Percentiles rank a stretch among this genome's conserved stretches.
Evolutionary conservation across 2,329 filamentous ascomycete species (phyloP).

Genomic region (Fusarium tricinctum): DNA sequence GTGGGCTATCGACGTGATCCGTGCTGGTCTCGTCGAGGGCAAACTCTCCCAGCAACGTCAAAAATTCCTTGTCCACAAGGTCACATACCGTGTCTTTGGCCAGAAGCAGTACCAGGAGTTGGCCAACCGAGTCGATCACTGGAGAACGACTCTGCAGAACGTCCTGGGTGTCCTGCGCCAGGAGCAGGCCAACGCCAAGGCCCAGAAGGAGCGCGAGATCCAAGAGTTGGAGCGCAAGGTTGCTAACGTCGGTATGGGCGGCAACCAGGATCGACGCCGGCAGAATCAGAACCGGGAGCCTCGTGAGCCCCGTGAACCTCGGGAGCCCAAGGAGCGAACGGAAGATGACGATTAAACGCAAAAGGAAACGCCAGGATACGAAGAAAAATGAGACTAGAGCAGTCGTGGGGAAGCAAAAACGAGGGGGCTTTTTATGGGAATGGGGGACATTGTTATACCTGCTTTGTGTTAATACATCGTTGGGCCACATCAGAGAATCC

Average conservation of each 20-base stretch:
- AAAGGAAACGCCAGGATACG: slow-evolving; percentile 33
- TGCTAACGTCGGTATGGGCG: slow-evolving; percentile 58
- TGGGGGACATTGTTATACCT: slow-evolving; percentile 47
- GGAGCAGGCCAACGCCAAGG: slow-evolving; percentile 84
- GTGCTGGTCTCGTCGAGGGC: slow-evolving; percentile 94
- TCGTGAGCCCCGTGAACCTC: slow-evolving; percentile 32
- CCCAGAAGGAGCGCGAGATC: slow-evolving; percentile 82
- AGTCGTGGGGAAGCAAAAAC: slow-evolving; percentile 33
- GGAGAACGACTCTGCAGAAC: slow-evolving; percentile 83
- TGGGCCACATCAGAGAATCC: slow-evolving; percentile 47
- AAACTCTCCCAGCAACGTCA: slow-evolving; percentile 94
- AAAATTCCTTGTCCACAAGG: slow-evolving; percentile 95
- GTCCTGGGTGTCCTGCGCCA: slow-evolving; percentile 83
- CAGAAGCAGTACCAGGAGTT: slow-evolving; percentile 99
- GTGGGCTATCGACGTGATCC: slow-evolving; percentile 99
- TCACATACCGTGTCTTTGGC: slow-evolving; percentile 95
- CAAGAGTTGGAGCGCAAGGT: slow-evolving; percentile 79
- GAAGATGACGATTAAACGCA: slow-evolving; percentile 68
- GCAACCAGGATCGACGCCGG: slow-evolving; percentile 55
- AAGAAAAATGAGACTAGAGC: slow-evolving; percentile 40
- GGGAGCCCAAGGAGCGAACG: slow-evolving; percentile 59
- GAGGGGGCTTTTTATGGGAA: slow-evolving; percentile 39
- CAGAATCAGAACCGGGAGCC: slow-evolving; percentile 43
- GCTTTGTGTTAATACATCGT: slow-evolving; percentile 55
- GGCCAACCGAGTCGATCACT: slow-evolving; percentile 89